A percentile compares a stretch with the other conserved stretches of the same genome.
phyloP scores from a whole-genome alignment of 768 basidiomycete species.

The Termitomyces sp. region DNA sequence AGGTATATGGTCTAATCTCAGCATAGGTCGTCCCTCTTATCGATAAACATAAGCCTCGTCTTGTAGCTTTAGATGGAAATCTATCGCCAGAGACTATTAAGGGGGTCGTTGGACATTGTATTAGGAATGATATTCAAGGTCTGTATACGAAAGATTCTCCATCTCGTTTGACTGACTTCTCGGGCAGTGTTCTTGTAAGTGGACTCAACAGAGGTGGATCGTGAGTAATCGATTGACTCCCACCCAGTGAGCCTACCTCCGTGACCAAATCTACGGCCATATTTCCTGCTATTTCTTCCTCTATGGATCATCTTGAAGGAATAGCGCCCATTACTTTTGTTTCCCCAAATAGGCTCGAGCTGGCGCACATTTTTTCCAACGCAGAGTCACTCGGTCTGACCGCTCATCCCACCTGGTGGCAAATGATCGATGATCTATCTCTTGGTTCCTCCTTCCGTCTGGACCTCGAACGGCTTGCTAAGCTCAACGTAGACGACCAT shows the following conservation, averaged over 20 bases:
- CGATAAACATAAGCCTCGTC: constrained; percentile 40
- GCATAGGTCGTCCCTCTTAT: constrained; percentile 53
- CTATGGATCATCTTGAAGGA: constrained; percentile 21
- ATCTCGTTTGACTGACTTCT: neutral
- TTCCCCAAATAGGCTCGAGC: constrained; percentile 85
- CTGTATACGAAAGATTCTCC: constrained; percentile 21
- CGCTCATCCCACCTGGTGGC: constrained; percentile 63
- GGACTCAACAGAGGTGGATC: neutral
- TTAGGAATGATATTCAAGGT: constrained; percentile 50
- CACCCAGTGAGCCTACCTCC: constrained; percentile 84
- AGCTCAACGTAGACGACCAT: constrained; percentile 38
- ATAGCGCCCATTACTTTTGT: constrained; percentile 60
- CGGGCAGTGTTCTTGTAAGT: constrained; percentile 73
- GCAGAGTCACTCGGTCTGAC: constrained; percentile 46
- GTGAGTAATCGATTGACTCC: neutral
- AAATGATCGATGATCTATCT: constrained; percentile 55
- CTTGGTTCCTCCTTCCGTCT: constrained; percentile 66
- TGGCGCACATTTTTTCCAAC: constrained; percentile 50
- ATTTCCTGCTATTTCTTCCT: constrained; percentile 54
- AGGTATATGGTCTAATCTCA: neutral
- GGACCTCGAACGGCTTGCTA: constrained; percentile 61
- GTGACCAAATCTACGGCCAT: constrained; percentile 74
- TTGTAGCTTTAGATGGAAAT: constrained; percentile 81
- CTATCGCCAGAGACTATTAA: constrained; percentile 51
- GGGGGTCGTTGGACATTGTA: constrained; percentile 50